Conservation (phyloP, 768 basidiomycete species). For the Podaxis sp. region DNA sequence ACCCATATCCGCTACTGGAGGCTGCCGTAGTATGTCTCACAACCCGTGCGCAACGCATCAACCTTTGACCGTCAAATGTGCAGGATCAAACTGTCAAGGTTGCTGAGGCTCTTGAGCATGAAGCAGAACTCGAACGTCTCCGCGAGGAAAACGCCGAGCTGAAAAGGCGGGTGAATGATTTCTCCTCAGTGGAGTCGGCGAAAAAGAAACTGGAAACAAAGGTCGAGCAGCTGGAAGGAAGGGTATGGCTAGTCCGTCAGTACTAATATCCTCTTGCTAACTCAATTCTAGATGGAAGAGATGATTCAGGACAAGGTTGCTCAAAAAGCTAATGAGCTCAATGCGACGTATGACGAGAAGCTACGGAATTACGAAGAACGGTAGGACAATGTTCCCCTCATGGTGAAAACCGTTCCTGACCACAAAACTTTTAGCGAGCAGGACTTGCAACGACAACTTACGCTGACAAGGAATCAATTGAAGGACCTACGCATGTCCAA, state of each 20-base stretch:
- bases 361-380: constrained; percentile 95
- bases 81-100: constrained; percentile 94
- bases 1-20: constrained; percentile 95
- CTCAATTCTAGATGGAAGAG: constrained; percentile 77
- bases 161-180: constrained; percentile 65
- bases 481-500: constrained; percentile 88
- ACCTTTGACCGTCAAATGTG: not conserved
- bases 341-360: constrained; percentile 95
- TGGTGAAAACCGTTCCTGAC: not conserved
- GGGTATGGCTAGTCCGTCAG: constrained; percentile 42
- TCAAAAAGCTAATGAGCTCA: constrained; percentile 94
- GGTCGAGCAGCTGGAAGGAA: constrained; percentile 79
- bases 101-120: constrained; percentile 75
- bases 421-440: constrained; percentile 62
- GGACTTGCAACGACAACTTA: constrained; percentile 88
- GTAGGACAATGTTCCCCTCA: constrained; percentile 37
- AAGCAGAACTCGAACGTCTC: constrained; percentile 68
- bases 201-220: constrained; percentile 75
- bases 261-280: not conserved
- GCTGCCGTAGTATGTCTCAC: constrained; percentile 69
- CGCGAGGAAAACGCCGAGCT: constrained; percentile 84
- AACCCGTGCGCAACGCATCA: not conserved
- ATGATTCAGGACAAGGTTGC: constrained; percentile 85
- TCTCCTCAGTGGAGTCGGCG: constrained; percentile 58
- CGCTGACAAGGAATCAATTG: constrained; percentile 85